Percentiles rank a stretch among this genome's conserved stretches.
These are phyloP conservation scores for Eimeria maxima DNA, from an alignment of 169 alveolate species.

Conservation along the genomic window DNA sequence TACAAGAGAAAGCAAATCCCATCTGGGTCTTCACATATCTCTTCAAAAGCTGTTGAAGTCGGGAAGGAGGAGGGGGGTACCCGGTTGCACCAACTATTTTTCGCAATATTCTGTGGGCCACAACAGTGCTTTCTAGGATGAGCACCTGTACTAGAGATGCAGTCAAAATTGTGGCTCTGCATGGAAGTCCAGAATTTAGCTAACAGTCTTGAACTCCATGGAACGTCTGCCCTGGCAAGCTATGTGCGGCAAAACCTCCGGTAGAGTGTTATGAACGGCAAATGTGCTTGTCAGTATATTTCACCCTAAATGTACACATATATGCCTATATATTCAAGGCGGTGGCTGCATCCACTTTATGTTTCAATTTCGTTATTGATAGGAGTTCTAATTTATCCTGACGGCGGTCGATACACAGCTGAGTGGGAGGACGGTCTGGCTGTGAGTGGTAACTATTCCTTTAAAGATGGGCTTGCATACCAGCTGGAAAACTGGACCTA, in stretches of 20 bases:
- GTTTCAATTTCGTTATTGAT: not conserved
- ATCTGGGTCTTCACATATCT: not conserved
- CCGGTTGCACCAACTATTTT: not conserved
- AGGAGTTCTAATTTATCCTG: conserved; percentile 91
- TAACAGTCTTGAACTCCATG: not conserved
- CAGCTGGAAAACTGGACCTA: conserved; percentile 72
- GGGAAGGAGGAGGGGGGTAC: not conserved
- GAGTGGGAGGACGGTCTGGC: conserved; percentile 92
- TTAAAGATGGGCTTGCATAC: conserved; percentile 75
- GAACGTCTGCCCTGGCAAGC: not conserved
- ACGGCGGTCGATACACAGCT: conserved; percentile 91
- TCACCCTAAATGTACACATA: no score
- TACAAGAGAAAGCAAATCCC: not conserved
- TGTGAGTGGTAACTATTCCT: conserved; percentile 57
- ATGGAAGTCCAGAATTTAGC: not conserved
- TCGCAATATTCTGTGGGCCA: not conserved
- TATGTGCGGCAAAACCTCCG: not conserved
- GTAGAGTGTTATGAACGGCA: not conserved
- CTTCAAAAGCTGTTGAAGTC: not conserved
- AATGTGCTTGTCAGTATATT: not conserved
- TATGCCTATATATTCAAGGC: no score
- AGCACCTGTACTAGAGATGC: not conserved
- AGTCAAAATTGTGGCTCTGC: not conserved
- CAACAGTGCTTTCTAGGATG: not conserved
- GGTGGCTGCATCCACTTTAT: not conserved